Conservation (phyloP, 148 eudicot genomes). For the Rhododendron molle region DNA sequence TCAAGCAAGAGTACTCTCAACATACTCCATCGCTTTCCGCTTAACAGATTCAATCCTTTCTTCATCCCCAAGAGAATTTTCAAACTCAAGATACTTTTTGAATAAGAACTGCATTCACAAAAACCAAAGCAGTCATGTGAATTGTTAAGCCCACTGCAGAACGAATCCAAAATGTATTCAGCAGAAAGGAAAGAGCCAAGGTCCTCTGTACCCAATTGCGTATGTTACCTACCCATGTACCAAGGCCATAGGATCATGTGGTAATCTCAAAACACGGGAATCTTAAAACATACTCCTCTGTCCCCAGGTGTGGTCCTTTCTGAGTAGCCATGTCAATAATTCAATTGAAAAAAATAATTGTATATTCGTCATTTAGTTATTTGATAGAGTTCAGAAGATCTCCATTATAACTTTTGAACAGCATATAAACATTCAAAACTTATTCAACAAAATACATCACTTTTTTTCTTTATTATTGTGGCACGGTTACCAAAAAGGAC, state of each 20-base stretch:
- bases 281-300: background rate
- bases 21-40: slow-evolving; percentile 68
- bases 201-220: background rate
- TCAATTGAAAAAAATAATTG: background rate
- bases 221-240: background rate
- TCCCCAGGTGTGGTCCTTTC: background rate
- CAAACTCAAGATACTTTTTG: slow-evolving; percentile 75
- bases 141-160: background rate
- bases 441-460: background rate
- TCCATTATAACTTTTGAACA: background rate
- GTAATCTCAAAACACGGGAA: background rate
- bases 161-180: background rate
- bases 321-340: background rate
- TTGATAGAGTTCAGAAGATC: background rate
- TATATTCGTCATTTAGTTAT: background rate
- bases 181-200: slow-evolving; percentile 12
- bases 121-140: background rate
- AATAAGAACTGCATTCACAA: slow-evolving; percentile 61
- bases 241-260: background rate
- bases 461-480: background rate
- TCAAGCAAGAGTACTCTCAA: slow-evolving; percentile 32
- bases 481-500: background rate
- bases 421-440: no score
- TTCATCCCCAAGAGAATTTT: slow-evolving; percentile 63
- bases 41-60: slow-evolving; percentile 54